Conservation (phyloP, 805 yeast species). For the Nakazawaea molendinolei region DNA sequence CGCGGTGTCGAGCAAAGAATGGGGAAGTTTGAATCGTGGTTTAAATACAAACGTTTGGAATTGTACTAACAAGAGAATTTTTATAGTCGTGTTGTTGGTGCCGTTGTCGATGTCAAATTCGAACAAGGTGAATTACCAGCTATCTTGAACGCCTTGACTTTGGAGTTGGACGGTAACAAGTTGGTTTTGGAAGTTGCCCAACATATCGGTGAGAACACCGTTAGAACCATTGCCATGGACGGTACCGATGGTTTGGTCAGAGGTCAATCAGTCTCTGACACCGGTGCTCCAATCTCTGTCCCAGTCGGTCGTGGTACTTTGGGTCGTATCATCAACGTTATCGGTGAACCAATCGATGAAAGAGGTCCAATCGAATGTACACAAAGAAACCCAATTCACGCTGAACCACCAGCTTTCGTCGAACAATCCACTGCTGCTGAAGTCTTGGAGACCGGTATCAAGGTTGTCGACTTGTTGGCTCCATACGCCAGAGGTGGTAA, state of each 20-base stretch:
- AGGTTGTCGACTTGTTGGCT: slow-evolving; percentile 98
- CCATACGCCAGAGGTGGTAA: slow-evolving; percentile 99
- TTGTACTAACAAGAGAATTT: slow-evolving; percentile 14
- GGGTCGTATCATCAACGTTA: slow-evolving; percentile 96
- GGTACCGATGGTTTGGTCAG: slow-evolving; percentile 99
- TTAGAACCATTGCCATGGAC: slow-evolving; percentile 99
- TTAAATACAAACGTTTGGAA: too few species aligned
- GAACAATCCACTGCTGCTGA: slow-evolving; percentile 98
- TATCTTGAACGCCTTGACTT: slow-evolving; percentile 92
- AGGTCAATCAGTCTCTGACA: slow-evolving; percentile 87
- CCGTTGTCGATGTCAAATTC: slow-evolving; percentile 98
- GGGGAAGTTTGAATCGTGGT: too few species aligned
- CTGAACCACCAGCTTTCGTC: slow-evolving; percentile 93
- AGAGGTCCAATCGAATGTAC: slow-evolving; percentile 96
- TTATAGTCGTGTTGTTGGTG: slow-evolving; percentile 92
- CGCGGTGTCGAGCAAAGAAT: too few species aligned
- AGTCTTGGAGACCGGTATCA: slow-evolving; percentile 98
- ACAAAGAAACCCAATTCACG: slow-evolving; percentile 96
- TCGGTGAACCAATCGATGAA: slow-evolving; percentile 99
- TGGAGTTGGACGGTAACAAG: slow-evolving; percentile 61
- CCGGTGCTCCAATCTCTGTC: slow-evolving; percentile 97
- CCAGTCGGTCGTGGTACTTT: slow-evolving; percentile 99
- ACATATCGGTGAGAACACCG: slow-evolving; percentile 99
- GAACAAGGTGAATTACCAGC: slow-evolving; percentile 97
- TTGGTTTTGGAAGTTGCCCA: slow-evolving; percentile 98